Evolutionary conservation across 1,139 yeast genomes (phyloP), one percentile per base, ranked within the genome.

Genomic region (Torulaspora globosa): DNA sequence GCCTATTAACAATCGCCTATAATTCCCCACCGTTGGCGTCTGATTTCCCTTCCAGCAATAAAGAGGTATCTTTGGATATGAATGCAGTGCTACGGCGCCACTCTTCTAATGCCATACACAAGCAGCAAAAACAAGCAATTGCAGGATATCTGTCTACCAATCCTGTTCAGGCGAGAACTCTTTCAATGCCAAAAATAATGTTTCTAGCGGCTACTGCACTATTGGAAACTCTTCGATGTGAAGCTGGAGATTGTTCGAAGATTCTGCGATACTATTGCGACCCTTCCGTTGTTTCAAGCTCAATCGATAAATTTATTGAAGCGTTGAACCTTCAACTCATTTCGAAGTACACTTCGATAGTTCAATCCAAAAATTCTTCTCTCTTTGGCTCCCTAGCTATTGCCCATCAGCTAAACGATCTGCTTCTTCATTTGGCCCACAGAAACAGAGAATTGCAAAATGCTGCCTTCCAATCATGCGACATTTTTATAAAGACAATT

Each of bases 21-120:
- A 84, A 78, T 59, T 77, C 97, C 4, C 98, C 98, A 4, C 95
- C 97, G 0, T 75, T 94, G 49, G 97, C 96, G 0, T 84, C 96
- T 2, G 96, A 88, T 57, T 71, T 78, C 15, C 83, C 95, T 1
- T 82, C 95, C 71, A 84, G 84, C 62, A 81, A 90, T 60, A 84
- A 92, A 18, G 98, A 92, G 63, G 86, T 95, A 23, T 88, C 96
- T 3, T 75, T 92, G 54, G 97, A 94, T 59, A 76, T 92, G 69
- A 92, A 92, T 62, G 85, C 96, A 1, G 89, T 94, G 30, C 74
- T 94, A 50, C 80, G 96, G 62, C 77, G 97, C 54, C 96, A 96
- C 3, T 83, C 96, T 0, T 84, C 96, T 0, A 84, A 84, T 59
- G 83, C 82, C 50, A 86, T 86, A 50, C 83, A 85, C 39, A 85